phyloP scores from a whole-genome alignment of 2,329 filamentous ascomycete genomes.

The Paraphaeosphaeria sporulosa region DNA sequence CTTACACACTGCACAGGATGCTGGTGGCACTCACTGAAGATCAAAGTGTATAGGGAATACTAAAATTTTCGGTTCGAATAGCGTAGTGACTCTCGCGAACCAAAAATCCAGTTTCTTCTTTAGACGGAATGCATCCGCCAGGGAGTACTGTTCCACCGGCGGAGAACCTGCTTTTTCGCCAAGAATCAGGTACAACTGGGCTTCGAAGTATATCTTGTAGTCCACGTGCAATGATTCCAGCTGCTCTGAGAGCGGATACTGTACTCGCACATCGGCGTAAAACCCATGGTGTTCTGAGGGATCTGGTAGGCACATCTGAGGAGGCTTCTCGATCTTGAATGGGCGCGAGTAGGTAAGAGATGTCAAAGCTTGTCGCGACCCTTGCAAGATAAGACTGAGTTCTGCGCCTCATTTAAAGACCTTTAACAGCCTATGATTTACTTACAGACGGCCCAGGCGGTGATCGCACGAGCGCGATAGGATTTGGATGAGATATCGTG shows the following conservation, averaged over 20 bases:
- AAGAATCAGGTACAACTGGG: neutral
- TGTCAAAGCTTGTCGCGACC: neutral
- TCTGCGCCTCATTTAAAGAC: neutral
- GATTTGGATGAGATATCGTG: neutral
- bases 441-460: conserved; percentile 4
- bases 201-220: neutral
- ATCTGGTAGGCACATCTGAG: neutral
- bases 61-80: neutral
- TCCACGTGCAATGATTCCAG: neutral
- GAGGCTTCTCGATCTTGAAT: neutral
- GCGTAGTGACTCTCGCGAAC: neutral
- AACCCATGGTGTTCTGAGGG: neutral
- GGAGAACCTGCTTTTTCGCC: neutral
- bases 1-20: neutral
- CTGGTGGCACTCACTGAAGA: neutral
- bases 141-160: neutral
- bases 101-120: neutral
- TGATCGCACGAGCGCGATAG: conserved; percentile 1
- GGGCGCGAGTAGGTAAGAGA: neutral
- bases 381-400: neutral
- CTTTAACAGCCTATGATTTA: neutral
- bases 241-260: neutral
- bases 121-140: neutral
- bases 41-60: neutral
- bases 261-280: neutral